Base-by-base conservation (phyloP, 352 stramenopile genomes). In the Phytophthora sojae region DNA sequence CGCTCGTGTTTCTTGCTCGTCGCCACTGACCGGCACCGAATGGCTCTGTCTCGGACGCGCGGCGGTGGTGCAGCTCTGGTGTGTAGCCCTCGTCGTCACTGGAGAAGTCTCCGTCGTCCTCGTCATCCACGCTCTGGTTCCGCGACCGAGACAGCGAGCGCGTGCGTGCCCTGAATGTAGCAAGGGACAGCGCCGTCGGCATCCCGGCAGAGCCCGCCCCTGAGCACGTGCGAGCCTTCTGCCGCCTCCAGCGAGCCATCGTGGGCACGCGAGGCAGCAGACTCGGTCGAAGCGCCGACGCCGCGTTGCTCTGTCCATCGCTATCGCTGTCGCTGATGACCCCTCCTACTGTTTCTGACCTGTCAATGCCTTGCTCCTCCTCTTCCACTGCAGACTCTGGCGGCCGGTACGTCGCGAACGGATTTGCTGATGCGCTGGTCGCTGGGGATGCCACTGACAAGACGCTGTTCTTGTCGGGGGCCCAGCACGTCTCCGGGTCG, bases 21-120 rank as follows among this genome's bases (percentile, higher is more conserved):
- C 66, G 76, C 66, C 76, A 69, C 15, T 67, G 65, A 55, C 52
- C 69, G 6, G 56, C 66, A 58, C 65, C 59, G 14, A 67, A 9
- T 6, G 69, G 32, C 25, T 71, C 61, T 6, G 57, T 61, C 52
- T 76, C 53, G 39, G 57, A 74, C 17, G 45, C 57, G 8, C 56
- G 59, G 32, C 42, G 66, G 25, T 42, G 55, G 69, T 73, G 71
- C 25, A 69, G 45, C 69, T 70, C 73, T 35, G 64, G 73, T 44
- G 61, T 73, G 59, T 82, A 90, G 35, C 77, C 82, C 50, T 86
- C 79, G 49, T 89, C 79, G 26, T 90, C 82, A 60, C 82, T 89
- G 3, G 85, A 91, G 39, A 91, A 91, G 32, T 86, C 79, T 19
- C 78, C 79, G 26, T 80, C 78, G 45, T 88, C 73, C 23, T 80